phyloP scores from a whole-genome alignment of 2,329 filamentous ascomycete genomes.

The Waltergamsia citrina region DNA sequence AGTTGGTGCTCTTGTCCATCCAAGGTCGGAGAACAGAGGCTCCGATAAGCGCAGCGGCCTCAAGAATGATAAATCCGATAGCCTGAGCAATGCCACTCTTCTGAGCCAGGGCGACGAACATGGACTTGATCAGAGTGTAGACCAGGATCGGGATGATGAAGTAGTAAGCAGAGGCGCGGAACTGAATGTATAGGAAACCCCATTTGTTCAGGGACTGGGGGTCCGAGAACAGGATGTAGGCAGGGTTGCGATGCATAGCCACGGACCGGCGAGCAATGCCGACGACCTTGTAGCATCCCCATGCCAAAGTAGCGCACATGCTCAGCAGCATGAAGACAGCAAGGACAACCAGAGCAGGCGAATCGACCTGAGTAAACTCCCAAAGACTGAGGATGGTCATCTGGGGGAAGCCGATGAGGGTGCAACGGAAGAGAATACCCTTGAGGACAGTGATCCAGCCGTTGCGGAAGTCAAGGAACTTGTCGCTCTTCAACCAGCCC shows the following conservation, averaged over 20 bases:
- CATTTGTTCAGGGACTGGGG: conserved; percentile 93
- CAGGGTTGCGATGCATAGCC: conserved; percentile 87
- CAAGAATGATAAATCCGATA: conserved; percentile 73
- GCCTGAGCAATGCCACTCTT: conserved; percentile 63
- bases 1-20: conserved; percentile 99
- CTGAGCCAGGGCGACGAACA: conserved; percentile 82
- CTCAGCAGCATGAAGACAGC: conserved; percentile 84
- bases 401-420: conserved; percentile 85
- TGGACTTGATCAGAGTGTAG: conserved; percentile 78
- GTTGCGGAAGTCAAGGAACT: conserved; percentile 88
- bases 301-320: conserved; percentile 67
- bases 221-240: conserved; percentile 94
- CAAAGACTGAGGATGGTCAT: conserved; percentile 86
- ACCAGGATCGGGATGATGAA: conserved; percentile 74
- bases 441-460: conserved; percentile 90
- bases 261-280: conserved; percentile 82
- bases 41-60: conserved; percentile 66
- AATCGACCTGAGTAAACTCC: conserved; percentile 85
- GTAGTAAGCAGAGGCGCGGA: conserved; percentile 91
- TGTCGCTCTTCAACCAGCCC: conserved; percentile 72
- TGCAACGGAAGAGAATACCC: conserved; percentile 84
- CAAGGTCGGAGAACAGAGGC: conserved; percentile 78
- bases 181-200: conserved; percentile 96
- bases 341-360: conserved; percentile 74
- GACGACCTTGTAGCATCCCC: conserved; percentile 86